phyloP scores from a whole-genome alignment of 495 filamentous ascomycete species.

The Penicillium crystallinum region DNA sequence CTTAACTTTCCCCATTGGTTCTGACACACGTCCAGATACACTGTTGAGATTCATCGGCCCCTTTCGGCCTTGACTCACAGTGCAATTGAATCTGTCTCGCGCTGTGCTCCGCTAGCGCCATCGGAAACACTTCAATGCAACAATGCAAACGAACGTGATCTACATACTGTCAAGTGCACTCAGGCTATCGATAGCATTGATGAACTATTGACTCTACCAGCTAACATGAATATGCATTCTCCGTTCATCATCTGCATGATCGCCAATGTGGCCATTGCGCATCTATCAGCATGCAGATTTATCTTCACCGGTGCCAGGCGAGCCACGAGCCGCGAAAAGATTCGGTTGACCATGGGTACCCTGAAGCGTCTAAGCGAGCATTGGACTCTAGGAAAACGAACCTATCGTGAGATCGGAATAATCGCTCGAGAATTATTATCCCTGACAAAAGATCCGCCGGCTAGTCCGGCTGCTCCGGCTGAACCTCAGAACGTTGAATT shows the following conservation, averaged over 20 bases:
- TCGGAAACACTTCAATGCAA: slow-evolving; percentile 7
- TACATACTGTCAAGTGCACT: slow-evolving; percentile 17
- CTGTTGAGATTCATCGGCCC: slow-evolving; percentile 18
- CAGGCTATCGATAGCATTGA: slow-evolving; percentile 15
- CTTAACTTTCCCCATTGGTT: background rate
- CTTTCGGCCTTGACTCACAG: slow-evolving; percentile 14
- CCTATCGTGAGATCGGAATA: slow-evolving; percentile 16
- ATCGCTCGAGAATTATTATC: slow-evolving; percentile 17
- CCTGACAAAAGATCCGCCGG: background rate
- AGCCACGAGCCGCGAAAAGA: slow-evolving; percentile 11
- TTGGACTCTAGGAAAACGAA: slow-evolving; percentile 16
- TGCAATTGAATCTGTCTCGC: slow-evolving; percentile 13
- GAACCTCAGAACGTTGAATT: background rate
- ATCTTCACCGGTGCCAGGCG: slow-evolving; percentile 8
- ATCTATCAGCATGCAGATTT: slow-evolving; percentile 17
- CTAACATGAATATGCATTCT: slow-evolving; percentile 13
- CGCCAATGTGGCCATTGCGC: slow-evolving; percentile 19
- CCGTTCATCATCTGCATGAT: slow-evolving; percentile 25
- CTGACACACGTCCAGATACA: slow-evolving; percentile 6
- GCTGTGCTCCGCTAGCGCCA: slow-evolving; percentile 10
- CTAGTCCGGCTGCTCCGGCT: background rate
- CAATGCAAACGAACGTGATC: slow-evolving; percentile 8
- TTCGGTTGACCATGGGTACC: slow-evolving; percentile 18
- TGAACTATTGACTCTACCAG: slow-evolving; percentile 16
- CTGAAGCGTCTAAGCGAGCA: slow-evolving; percentile 17